These are phyloP conservation scores for Crotalaria pallida DNA, from an alignment of 306 rosid genomes.

Conservation along the genomic window DNA sequence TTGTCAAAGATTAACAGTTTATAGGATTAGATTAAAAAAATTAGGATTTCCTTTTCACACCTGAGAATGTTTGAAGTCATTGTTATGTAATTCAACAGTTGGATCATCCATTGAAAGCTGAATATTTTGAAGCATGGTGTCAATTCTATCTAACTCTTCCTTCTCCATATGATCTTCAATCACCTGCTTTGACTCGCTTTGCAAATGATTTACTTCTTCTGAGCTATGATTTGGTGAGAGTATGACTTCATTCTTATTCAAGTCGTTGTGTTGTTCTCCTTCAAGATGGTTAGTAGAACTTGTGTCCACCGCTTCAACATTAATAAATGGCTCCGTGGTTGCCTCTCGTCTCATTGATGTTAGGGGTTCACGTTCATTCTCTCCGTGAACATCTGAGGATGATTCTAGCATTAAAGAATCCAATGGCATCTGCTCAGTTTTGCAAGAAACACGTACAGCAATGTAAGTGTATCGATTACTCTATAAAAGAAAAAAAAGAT, in stretches of 20 bases:
- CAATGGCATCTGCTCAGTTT: conserved; percentile 24
- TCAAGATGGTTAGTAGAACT: conserved; percentile 6
- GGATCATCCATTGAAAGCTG: conserved; percentile 1
- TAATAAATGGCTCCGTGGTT: background rate
- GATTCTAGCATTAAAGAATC: conserved; percentile 17
- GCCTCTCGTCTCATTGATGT: conserved; percentile 6
- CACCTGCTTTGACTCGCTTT: background rate
- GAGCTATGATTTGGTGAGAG: background rate
- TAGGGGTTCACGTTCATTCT: conserved; percentile 8
- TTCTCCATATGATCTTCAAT: conserved; percentile 5
- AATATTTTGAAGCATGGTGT: conserved; percentile 2
- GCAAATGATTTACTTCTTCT: background rate
- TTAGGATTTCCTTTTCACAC: conserved; percentile 26
- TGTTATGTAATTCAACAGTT: conserved; percentile 19
- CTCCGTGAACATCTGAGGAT: background rate
- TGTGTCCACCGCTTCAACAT: background rate
- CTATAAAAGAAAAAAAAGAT: background rate
- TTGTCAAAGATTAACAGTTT: background rate
- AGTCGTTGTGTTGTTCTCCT: background rate
- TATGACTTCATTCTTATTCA: background rate
- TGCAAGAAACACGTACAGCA: background rate
- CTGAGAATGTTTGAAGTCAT: conserved; percentile 27
- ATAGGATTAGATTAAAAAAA: too few relatives aligned
- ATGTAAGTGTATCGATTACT: background rate
- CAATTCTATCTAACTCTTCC: background rate